phyloP scores from a whole-genome alignment of 228 moss, liverwort and hornwort genomes.

The Sphagnum magellanicum region DNA sequence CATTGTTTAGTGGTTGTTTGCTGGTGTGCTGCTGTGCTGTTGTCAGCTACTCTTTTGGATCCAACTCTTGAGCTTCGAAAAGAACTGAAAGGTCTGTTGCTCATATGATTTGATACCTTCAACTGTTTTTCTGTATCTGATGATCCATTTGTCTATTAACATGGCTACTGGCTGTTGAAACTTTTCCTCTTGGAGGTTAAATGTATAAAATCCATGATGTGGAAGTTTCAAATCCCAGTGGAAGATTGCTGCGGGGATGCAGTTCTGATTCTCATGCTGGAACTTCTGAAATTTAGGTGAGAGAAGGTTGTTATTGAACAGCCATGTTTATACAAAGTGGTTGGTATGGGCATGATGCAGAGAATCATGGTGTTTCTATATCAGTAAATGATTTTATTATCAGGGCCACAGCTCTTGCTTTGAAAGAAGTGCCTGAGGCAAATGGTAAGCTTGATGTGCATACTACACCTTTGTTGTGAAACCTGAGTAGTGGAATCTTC shows the following conservation, averaged over 20 bases:
- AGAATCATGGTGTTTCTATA: constrained; percentile 75
- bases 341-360: constrained; percentile 30
- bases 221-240: too few relatives aligned
- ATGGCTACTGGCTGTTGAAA: background rate
- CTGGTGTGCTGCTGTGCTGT: too few relatives aligned
- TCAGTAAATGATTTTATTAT: constrained; percentile 97
- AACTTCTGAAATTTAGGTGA: too few relatives aligned
- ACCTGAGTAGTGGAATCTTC: background rate
- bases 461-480: background rate
- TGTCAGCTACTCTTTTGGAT: constrained; percentile 75
- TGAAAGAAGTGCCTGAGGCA: constrained; percentile 91
- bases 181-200: too few relatives aligned
- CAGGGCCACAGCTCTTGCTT: constrained; percentile 88
- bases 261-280: too few relatives aligned
- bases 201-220: too few relatives aligned
- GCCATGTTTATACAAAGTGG: too few relatives aligned
- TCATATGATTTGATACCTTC: background rate
- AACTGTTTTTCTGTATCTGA: background rate
- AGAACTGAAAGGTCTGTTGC: constrained; percentile 59
- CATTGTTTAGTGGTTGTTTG: too few relatives aligned
- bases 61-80: constrained; percentile 76
- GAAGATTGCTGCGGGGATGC: too few relatives aligned
- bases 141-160: background rate
- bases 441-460: constrained; percentile 47
- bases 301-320: too few relatives aligned